Evolutionary conservation across 805 yeast species (phyloP), one percentile per base, ranked within the genome.

Genomic region (Kodamaea sagamina): DNA sequence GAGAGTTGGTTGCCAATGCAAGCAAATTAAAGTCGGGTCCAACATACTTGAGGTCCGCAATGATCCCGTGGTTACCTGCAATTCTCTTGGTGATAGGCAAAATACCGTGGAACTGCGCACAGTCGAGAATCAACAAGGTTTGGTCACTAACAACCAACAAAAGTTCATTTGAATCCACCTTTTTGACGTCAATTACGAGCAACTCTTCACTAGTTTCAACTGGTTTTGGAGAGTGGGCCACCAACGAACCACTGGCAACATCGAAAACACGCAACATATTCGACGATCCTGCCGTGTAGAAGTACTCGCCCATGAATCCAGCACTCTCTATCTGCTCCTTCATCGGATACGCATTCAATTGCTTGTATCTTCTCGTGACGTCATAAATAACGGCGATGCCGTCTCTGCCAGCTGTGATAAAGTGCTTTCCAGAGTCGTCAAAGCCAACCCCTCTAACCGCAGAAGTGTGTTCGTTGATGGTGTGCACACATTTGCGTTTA

Each of bases 41-140:
- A 24, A 82, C 84, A 56, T 81, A 84, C 51, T 81, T 78, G 68
- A 89, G 75, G 59, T 92, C 98, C 2, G 97, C 96, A 54, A 93
- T 82, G 18, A 93, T 92, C 44, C 97, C 98, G 65, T 92, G 96
- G 62, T 89, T 89, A 52, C 97, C 97, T 0, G 97, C 93, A 52
- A 89, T 72, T 32, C 79, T 74, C 43, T 81, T 71, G 6, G 62
- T 54, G 2, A 77, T 58, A 13, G 75, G 72, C n/a, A 85, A 59
- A 8, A 51, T 52, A 48, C 73, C 72, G 7, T 9, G 15, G 34
- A 29, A 29, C 19, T 29, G 19, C 7, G 18, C 19, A 29, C 34
- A 15, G 11, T 29, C 34, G 17, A 82, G 58, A 50, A 78, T 71
- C 19, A 75, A 71, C 11, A 93, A 63, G 0, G 97, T 84, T 65